Conservation (phyloP, 23 red algal species). For the Rhodosorus marinus region DNA sequence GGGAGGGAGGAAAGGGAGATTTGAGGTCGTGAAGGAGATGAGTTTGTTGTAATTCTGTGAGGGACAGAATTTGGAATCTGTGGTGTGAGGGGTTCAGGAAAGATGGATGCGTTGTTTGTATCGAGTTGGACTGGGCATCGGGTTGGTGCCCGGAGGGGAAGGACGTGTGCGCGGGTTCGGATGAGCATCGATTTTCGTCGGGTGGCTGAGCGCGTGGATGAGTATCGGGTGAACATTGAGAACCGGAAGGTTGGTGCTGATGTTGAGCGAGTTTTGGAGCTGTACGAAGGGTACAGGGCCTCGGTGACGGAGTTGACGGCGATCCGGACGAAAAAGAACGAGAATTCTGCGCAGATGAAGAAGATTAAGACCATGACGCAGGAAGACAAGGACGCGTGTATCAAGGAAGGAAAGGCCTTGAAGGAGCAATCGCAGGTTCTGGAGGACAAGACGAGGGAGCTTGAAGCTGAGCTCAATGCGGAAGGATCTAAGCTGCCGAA, state of each 20-base stretch:
- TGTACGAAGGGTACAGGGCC: slow-evolving; percentile 49
- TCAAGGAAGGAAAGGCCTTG: slow-evolving; percentile 60
- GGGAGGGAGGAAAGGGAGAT: too few relatives aligned
- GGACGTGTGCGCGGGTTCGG: too few relatives aligned
- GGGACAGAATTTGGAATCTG: too few relatives aligned
- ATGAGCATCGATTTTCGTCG: slow-evolving; percentile 10
- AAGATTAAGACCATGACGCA: slow-evolving; percentile 10
- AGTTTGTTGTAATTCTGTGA: too few relatives aligned
- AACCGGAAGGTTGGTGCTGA: slow-evolving; percentile 42
- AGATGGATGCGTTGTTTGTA: too few relatives aligned
- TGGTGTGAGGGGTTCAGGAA: too few relatives aligned
- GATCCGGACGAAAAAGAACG: slow-evolving; percentile 48
- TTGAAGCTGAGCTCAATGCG: slow-evolving; percentile 22
- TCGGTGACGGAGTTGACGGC: slow-evolving; percentile 10
- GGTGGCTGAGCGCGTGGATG: slow-evolving; percentile 10
- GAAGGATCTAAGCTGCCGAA: slow-evolving; percentile 68
- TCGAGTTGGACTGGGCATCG: too few relatives aligned
- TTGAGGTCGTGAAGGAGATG: too few relatives aligned
- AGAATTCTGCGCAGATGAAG: slow-evolving; percentile 69
- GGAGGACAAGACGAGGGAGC: slow-evolving; percentile 22
- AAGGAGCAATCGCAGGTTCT: slow-evolving; percentile 23
- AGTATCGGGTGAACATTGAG: slow-evolving; percentile 37
- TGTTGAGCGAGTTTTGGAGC: slow-evolving; percentile 21
- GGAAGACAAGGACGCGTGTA: slow-evolving; percentile 31
- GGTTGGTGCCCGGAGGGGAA: too few relatives aligned